phyloP scores from a whole-genome alignment of 2,329 filamentous ascomycete genomes.

The Macrophomina pseudophaseolina region DNA sequence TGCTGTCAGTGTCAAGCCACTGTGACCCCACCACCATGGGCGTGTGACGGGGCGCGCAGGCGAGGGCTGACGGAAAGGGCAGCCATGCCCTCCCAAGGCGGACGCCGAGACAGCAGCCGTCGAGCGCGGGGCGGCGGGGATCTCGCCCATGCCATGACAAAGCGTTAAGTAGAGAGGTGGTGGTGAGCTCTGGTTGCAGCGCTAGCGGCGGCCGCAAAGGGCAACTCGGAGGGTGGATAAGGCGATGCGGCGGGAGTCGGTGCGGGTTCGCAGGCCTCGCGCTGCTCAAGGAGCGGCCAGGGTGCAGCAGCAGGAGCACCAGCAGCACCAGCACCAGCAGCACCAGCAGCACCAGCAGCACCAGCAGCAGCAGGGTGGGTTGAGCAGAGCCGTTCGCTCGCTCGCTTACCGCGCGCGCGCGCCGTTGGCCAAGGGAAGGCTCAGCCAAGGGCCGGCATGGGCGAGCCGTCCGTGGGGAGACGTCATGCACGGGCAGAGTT shows the following conservation, averaged over 20 bases:
- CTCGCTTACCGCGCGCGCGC: constrained; percentile 17
- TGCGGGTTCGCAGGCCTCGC: not conserved
- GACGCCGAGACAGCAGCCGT: not conserved
- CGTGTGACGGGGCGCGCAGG: constrained; percentile 20
- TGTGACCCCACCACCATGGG: constrained; percentile 3
- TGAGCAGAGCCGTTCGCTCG: constrained; percentile 2
- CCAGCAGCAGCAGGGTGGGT: not conserved
- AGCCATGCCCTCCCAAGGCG: not conserved
- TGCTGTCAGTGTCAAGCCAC: constrained; percentile 25
- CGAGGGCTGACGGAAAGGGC: constrained; percentile 13
- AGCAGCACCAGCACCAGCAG: not conserved
- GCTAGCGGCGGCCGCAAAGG: not conserved
- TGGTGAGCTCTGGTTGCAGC: constrained; percentile 9
- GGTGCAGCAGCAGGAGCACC: not conserved
- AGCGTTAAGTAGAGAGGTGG: not conserved
- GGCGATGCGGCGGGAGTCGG: constrained; percentile 13
- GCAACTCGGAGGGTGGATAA: constrained; percentile 1
- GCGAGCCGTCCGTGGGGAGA: constrained; percentile 21
- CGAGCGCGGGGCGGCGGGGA: not conserved
- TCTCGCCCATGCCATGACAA: not conserved
- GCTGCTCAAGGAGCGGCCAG: not conserved
- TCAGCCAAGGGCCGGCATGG: not conserved
- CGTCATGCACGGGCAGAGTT: constrained; percentile 27
- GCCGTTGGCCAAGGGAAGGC: constrained; percentile 8
- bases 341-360: not conserved